Base-by-base conservation (phyloP, 768 basidiomycete species). In the Gloeostereum incarnatum region DNA sequence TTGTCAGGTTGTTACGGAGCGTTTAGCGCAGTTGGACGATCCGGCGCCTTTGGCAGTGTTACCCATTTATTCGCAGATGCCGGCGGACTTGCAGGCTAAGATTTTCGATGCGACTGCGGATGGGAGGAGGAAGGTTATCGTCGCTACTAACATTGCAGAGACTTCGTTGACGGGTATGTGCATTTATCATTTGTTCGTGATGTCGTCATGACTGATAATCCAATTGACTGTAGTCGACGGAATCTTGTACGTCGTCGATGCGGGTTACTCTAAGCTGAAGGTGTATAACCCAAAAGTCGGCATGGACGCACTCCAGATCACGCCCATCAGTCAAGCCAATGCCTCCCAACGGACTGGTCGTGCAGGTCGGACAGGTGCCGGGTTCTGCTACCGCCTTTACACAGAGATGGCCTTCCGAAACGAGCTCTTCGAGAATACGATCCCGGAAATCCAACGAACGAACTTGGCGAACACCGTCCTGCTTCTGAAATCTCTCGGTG, bases 61-160 rank as follows among this genome's bases (percentile, higher is more conserved):
- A 21, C 96, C 96, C 5, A 99, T 98, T 45, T 98, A 99, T 60
- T 98, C 96, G 3, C 94, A 97, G 55, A 98, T 98, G 96, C 96
- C 96, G 7, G 96, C 96, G 5, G 96, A 98, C 63, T 63, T 99
- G 25, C 96, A 99, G 56, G 94, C 96, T 17, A 94, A 91, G 58
- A 99, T 99, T 44, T 98, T 98, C 50, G 85, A 92, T 41, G 79
- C 94, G 6, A 98, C 96, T 0, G 66, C 75, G 17, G 96, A 99
- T 58, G 96, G 96, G 2, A 71, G 96, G 32, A 68, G 96, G 38
- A 99, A 99, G 61, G 91, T 94, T 39, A 92, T 99, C 45, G 93
- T 98, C 1, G 96, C 96, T 1, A 99, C 94, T 3, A 99, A 99
- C 59, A 99, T 98, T 41, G 94, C 96, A 2, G 96, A 99, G 61